A percentile compares a stretch with the other conserved stretches of the same genome.
These are phyloP conservation scores for Physaria fendleri DNA, from an alignment of 345 rosid species.

Conservation along the genomic window DNA sequence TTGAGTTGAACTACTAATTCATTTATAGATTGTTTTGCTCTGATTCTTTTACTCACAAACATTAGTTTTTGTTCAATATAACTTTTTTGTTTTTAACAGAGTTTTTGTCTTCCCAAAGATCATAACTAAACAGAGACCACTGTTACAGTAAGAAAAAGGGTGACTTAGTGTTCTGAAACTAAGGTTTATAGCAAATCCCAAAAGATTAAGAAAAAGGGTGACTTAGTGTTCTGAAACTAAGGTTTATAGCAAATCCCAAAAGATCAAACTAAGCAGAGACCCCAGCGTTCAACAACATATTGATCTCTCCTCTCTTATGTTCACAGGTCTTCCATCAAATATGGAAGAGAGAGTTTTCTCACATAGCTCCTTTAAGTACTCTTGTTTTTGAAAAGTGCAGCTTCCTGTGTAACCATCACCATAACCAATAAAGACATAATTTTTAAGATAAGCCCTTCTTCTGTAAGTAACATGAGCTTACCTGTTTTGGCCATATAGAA, in stretches of 20 bases:
- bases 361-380: constrained; percentile 78
- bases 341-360: constrained; percentile 82
- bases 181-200: constrained; percentile 2
- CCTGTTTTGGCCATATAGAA: constrained; percentile 97
- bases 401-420: constrained; percentile 54
- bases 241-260: constrained; percentile 1
- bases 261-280: constrained; percentile 36
- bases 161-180: constrained; percentile 13
- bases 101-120: too few relatives aligned
- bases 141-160: constrained; percentile 12
- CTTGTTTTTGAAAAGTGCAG: constrained; percentile 71
- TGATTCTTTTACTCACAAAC: too few relatives aligned
- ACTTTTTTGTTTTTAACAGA: too few relatives aligned
- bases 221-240: constrained; percentile 15
- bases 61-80: too few relatives aligned
- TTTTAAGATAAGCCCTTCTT: not conserved
- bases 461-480: constrained; percentile 27
- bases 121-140: too few relatives aligned
- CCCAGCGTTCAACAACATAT: constrained; percentile 65
- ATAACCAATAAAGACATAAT: not conserved
- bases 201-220: constrained; percentile 9
- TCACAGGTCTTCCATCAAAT: constrained; percentile 95
- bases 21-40: too few relatives aligned
- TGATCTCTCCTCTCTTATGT: constrained; percentile 95
- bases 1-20: not conserved